Evolutionary conservation across 768 basidiomycete species (phyloP).

Genomic region (Russula griseocarnosa): DNA sequence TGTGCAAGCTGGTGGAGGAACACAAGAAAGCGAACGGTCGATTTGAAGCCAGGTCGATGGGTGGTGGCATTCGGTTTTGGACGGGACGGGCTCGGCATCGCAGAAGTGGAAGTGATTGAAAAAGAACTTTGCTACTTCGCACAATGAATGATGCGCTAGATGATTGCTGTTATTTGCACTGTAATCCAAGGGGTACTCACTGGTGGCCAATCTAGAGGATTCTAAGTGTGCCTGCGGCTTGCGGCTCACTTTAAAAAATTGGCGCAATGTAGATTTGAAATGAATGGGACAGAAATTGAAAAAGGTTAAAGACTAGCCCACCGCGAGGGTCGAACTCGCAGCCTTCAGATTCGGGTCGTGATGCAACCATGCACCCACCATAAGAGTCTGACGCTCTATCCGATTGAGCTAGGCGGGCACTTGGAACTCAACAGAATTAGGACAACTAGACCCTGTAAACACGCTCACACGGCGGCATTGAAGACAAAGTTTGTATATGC

Average conservation of each 20-base stretch:
- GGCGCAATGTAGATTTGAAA: neutral
- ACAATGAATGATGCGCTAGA: neutral
- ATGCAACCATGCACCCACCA: conserved; percentile 4
- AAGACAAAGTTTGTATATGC: neutral
- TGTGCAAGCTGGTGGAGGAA: conserved; percentile 38
- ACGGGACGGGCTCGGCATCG: conserved; percentile 30
- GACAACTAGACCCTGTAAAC: neutral
- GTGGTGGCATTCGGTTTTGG: conserved; percentile 31
- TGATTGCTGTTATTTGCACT: neutral
- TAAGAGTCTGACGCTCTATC: conserved; percentile 68
- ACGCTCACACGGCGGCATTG: neutral
- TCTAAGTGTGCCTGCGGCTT: neutral
- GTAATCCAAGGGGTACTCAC: neutral
- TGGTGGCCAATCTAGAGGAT: too few species aligned
- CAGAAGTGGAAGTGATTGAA: conserved; percentile 31
- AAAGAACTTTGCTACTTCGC: conserved; percentile 28
- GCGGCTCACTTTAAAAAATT: neutral
- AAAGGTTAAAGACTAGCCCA: conserved; percentile 40
- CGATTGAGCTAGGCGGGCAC: conserved; percentile 63
- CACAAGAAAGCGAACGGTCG: conserved; percentile 32
- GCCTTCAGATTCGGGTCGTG: conserved; percentile 45
- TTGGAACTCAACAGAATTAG: neutral
- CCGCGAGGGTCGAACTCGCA: conserved; percentile 64
- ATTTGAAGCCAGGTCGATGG: conserved; percentile 32
- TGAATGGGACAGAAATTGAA: neutral